These are phyloP conservation scores for Amniculicola lignicola DNA, from an alignment of 495 filamentous ascomycete species.

Conservation along the genomic window DNA sequence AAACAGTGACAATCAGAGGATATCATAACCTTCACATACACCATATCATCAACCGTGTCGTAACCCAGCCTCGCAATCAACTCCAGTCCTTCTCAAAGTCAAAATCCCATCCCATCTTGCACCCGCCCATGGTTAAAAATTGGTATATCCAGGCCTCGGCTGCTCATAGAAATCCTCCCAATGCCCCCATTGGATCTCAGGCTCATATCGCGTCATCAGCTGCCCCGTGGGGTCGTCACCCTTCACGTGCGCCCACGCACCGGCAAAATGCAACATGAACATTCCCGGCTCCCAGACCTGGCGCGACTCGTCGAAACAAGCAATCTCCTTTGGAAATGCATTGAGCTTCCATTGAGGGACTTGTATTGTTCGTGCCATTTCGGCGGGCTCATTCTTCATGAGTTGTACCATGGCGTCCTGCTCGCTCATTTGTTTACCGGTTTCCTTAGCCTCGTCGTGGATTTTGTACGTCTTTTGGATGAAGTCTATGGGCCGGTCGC, in stretches of 20 bases:
- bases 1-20: too few relatives aligned
- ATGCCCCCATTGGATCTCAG: conserved; percentile 22
- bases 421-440: conserved; percentile 26
- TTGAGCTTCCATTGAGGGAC: conserved; percentile 38
- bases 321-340: conserved; percentile 37
- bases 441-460: conserved; percentile 13
- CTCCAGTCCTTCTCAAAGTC: too few relatives aligned
- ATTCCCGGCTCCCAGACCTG: conserved; percentile 31
- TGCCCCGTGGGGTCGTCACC: conserved; percentile 35
- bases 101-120: too few relatives aligned
- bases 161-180: conserved; percentile 13
- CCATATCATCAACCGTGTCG: too few relatives aligned
- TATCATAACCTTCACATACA: too few relatives aligned
- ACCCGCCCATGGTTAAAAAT: too few relatives aligned
- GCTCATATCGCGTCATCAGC: conserved; percentile 34
- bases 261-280: conserved; percentile 40
- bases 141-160: too few relatives aligned
- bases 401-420: conserved; percentile 37
- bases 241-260: conserved; percentile 41
- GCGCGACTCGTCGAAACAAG: conserved; percentile 33
- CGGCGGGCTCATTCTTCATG: neutral
- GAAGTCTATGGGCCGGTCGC: conserved; percentile 30
- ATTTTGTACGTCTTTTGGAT: conserved; percentile 22
- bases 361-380: conserved; percentile 8
- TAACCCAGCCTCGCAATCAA: too few relatives aligned